phyloP scores from a whole-genome alignment of 1,139 yeast genomes.

The Pichiaceae sp. region DNA sequence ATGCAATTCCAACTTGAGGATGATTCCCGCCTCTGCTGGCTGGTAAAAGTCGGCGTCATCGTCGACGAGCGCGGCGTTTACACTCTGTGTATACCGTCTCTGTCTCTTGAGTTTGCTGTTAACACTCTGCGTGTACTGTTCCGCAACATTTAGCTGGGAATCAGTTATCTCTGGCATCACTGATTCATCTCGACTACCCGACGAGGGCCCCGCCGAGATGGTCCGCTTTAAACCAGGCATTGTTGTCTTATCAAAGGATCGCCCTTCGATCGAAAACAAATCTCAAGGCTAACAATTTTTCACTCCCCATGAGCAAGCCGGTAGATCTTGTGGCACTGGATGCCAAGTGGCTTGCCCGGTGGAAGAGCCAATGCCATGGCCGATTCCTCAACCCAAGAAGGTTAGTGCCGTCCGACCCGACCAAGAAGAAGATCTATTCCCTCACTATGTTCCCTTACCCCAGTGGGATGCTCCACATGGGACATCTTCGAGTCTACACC shows the following conservation, averaged over 20 bases:
- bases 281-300: too few species aligned
- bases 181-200: too few species aligned
- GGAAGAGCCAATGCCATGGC: constrained; percentile 36
- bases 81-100: not conserved
- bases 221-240: too few species aligned
- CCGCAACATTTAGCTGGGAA: constrained; percentile 18
- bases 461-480: constrained; percentile 85
- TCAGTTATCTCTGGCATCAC: constrained; percentile 1
- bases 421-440: constrained; percentile 45
- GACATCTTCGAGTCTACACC: constrained; percentile 87
- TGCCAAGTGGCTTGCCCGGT: constrained; percentile 42
- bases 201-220: too few species aligned
- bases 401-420: constrained; percentile 17
- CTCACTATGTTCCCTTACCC: constrained; percentile 95
- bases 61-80: not conserved
- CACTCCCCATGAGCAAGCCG: not conserved
- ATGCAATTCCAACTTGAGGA: constrained; percentile 46
- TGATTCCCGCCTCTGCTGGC: constrained; percentile 45
- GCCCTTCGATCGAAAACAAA: too few species aligned
- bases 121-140: constrained; percentile 21
- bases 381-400: constrained; percentile 39
- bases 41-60: constrained; percentile 1
- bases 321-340: constrained; percentile 27
- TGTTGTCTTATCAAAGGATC: too few species aligned
- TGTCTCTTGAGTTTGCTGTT: constrained; percentile 8